phyloP scores from a whole-genome alignment of 2,329 filamentous ascomycete species.

The Nemania bipapillata region DNA sequence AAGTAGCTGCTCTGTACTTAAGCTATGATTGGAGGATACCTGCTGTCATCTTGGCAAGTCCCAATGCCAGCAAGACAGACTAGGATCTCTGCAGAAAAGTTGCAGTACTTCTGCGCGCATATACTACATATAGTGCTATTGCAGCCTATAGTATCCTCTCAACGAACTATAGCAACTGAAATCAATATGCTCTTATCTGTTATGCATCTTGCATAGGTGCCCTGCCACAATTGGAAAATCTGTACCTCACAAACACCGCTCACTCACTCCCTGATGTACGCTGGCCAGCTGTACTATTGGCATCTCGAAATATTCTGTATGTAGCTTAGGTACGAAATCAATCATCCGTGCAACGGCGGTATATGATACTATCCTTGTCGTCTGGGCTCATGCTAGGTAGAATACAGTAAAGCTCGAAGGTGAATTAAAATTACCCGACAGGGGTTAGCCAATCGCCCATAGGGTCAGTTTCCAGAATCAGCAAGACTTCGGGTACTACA shows the following conservation, averaged over 20 bases:
- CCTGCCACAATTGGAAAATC: not conserved
- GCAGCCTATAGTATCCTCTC: not conserved
- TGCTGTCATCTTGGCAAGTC: constrained; percentile 25
- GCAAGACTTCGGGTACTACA: constrained; percentile 28
- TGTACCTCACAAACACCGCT: not conserved
- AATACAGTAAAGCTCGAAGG: constrained; percentile 43
- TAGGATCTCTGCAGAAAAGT: not conserved
- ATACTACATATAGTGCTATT: not conserved
- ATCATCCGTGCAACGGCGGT: constrained; percentile 15
- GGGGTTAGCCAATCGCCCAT: constrained; percentile 41
- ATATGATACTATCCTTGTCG: constrained; percentile 30
- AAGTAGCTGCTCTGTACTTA: not conserved
- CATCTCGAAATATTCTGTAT: no score
- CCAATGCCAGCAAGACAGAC: constrained; percentile 1
- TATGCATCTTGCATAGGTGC: not conserved
- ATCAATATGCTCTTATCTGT: not conserved
- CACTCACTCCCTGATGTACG: no score
- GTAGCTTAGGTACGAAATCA: not conserved
- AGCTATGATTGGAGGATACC: constrained; percentile 8
- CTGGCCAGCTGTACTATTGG: not conserved
- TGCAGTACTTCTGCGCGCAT: not conserved
- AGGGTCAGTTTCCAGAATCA: constrained; percentile 33
- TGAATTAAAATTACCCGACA: constrained; percentile 48
- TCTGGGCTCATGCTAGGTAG: constrained; percentile 29
- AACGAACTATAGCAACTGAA: not conserved